phyloP scores from a whole-genome alignment of 148 eudicot genomes.

The Vaccinium darrowii region DNA sequence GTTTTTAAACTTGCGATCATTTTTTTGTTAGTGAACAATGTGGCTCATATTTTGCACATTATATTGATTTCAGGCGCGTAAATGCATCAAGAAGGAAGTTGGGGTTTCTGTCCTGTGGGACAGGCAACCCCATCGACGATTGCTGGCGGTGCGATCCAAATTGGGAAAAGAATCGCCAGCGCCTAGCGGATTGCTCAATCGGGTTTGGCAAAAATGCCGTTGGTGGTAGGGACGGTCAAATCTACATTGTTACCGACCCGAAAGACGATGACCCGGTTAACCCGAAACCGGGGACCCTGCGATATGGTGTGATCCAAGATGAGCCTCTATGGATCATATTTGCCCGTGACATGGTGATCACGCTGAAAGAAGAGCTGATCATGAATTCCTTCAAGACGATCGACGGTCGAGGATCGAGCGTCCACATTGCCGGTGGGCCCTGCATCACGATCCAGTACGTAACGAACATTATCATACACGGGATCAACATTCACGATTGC shows the following conservation, averaged over 20 bases:
- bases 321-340: conserved; percentile 68
- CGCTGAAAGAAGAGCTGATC: conserved; percentile 52
- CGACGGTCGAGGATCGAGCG: conserved; percentile 58
- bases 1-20: background rate
- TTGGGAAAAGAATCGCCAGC: conserved; percentile 38
- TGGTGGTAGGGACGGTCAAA: conserved; percentile 34
- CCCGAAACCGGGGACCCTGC: conserved; percentile 56
- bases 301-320: conserved; percentile 55
- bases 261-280: conserved; percentile 41
- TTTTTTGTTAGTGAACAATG: background rate
- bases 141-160: conserved; percentile 41
- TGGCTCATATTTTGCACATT: background rate
- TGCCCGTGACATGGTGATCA: conserved; percentile 52
- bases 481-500: conserved; percentile 50
- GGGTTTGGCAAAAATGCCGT: conserved; percentile 41
- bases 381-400: conserved; percentile 66
- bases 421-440: conserved; percentile 67
- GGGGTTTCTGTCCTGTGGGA: conserved; percentile 33
- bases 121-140: conserved; percentile 43
- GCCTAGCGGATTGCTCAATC: conserved; percentile 37
- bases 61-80: conserved; percentile 28
- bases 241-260: conserved; percentile 39
- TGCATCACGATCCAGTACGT: conserved; percentile 62
- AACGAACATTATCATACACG: conserved; percentile 62
- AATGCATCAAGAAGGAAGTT: conserved; percentile 36